Percentiles rank a stretch among this genome's conserved stretches.
These are phyloP conservation scores for Ustilago vetiveriae DNA, from an alignment of 1,284 basidiomycete genomes.

Conservation along the genomic window DNA sequence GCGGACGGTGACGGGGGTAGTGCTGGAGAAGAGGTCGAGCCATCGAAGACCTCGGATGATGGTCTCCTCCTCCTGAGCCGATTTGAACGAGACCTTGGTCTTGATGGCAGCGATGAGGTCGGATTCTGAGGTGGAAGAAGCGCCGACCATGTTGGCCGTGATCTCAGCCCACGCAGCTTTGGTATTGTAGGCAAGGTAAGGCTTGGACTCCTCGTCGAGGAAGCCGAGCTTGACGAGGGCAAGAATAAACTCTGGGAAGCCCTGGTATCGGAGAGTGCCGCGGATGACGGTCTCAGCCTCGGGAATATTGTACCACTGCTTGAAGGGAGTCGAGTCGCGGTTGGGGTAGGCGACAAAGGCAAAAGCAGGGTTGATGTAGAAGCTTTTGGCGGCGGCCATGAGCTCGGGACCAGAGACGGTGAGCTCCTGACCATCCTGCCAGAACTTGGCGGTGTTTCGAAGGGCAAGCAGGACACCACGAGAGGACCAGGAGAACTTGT, in stretches of 20 bases:
- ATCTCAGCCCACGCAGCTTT: conserved; percentile 73
- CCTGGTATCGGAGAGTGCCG: conserved; percentile 94
- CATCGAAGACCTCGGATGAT: conserved; percentile 74
- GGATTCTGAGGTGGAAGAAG: conserved; percentile 74
- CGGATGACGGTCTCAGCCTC: conserved; percentile 92
- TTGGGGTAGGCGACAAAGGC: conserved; percentile 98
- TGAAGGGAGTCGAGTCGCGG: conserved; percentile 90
- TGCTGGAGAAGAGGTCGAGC: conserved; percentile 84
- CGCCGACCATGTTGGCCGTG: conserved; percentile 80
- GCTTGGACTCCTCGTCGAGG: conserved; percentile 80
- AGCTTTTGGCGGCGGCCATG: conserved; percentile 77
- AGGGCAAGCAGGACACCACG: conserved; percentile 94
- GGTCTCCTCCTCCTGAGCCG: conserved; percentile 51
- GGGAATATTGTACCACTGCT: conserved; percentile 84
- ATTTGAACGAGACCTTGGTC: conserved; percentile 52
- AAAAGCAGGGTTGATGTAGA: conserved; percentile 94
- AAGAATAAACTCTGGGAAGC: conserved; percentile 96
- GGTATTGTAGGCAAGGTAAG: conserved; percentile 71
- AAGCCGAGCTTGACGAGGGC: conserved; percentile 88
- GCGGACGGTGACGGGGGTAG: conserved; percentile 70
- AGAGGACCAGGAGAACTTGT: conserved; percentile 99
- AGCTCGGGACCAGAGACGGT: conserved; percentile 62
- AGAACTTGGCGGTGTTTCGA: conserved; percentile 87
- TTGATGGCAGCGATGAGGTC: conserved; percentile 54
- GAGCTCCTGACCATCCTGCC: conserved; percentile 56